Evolutionary conservation across 352 stramenopile species (phyloP).

Genomic region (Lagenidium giganteum): DNA sequence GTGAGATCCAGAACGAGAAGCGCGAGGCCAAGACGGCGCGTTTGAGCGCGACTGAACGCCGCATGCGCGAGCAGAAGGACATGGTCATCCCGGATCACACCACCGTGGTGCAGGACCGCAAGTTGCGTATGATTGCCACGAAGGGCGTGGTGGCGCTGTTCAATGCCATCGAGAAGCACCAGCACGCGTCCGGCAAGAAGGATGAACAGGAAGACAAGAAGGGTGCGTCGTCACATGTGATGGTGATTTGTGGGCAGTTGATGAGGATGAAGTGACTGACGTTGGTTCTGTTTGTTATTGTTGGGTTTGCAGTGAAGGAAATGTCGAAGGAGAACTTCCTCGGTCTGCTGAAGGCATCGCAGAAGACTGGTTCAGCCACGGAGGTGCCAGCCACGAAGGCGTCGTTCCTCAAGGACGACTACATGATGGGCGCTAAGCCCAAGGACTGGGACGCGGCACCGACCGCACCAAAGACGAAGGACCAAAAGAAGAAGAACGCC

Average conservation of each 20-base stretch:
- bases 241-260: no score
- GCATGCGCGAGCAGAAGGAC: constrained; percentile 70
- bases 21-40: constrained; percentile 58
- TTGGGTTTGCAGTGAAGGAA: constrained; percentile 46
- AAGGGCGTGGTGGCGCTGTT: constrained; percentile 85
- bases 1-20: constrained; percentile 77
- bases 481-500: background rate
- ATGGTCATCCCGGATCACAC: constrained; percentile 60
- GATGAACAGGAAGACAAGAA: constrained; percentile 70
- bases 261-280: background rate
- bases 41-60: constrained; percentile 68
- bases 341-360: constrained; percentile 60
- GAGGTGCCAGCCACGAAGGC: constrained; percentile 31
- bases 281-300: background rate
- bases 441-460: constrained; percentile 76
- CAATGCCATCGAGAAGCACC: constrained; percentile 84
- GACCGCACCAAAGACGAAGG: no score
- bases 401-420: constrained; percentile 81
- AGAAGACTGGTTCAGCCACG: constrained; percentile 23
- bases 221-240: no score
- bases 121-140: constrained; percentile 74
- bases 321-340: constrained; percentile 85
- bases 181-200: constrained; percentile 58
- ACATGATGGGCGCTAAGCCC: constrained; percentile 83
- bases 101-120: constrained; percentile 57